phyloP scores from a whole-genome alignment of 2,329 filamentous ascomycete genomes.

The Nothomitra cinnamomea region DNA sequence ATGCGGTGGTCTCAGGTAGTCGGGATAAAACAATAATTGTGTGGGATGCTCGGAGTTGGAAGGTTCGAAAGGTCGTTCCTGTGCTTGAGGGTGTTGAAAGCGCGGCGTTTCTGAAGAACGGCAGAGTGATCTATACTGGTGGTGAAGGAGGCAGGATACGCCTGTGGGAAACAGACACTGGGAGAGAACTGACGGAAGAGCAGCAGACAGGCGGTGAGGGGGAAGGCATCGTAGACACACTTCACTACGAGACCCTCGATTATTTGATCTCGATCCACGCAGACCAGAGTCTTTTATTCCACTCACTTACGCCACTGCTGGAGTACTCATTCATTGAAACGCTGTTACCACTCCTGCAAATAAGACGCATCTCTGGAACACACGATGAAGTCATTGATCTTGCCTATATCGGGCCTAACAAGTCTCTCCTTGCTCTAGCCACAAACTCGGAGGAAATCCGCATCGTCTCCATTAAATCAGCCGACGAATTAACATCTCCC shows the following conservation, averaged over 20 bases:
- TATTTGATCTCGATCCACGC: slow-evolving; percentile 71
- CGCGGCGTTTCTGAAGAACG: slow-evolving; percentile 59
- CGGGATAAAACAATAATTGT: slow-evolving; percentile 88
- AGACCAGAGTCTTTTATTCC: slow-evolving; percentile 73
- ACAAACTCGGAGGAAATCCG: slow-evolving; percentile 92
- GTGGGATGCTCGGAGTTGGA: slow-evolving; percentile 82
- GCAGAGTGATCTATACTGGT: slow-evolving; percentile 61
- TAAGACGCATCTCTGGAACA: slow-evolving; percentile 78
- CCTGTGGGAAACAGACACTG: slow-evolving; percentile 65
- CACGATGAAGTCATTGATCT: slow-evolving; percentile 97
- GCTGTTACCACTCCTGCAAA: slow-evolving; percentile 40
- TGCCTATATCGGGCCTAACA: slow-evolving; percentile 65
- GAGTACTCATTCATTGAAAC: slow-evolving; percentile 23
- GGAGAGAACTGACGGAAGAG: slow-evolving; percentile 61
- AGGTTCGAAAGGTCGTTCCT: slow-evolving; percentile 60
- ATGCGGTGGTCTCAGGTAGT: slow-evolving; percentile 65
- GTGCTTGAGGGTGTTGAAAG: slow-evolving; percentile 74
- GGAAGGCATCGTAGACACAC: slow-evolving; percentile 52
- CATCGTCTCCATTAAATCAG: slow-evolving; percentile 50
- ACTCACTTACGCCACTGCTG: slow-evolving; percentile 31
- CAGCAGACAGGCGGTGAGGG: slow-evolving; percentile 44
- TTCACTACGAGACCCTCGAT: slow-evolving; percentile 46
- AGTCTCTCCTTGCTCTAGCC: slow-evolving; percentile 70
- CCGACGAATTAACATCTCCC: slow-evolving; percentile 20
- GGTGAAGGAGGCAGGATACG: slow-evolving; percentile 70